Evolutionary conservation across 2,329 filamentous ascomycete genomes (phyloP), one percentile per base, ranked within the genome.

Genomic region (Ophiosphaerella korrae): DNA sequence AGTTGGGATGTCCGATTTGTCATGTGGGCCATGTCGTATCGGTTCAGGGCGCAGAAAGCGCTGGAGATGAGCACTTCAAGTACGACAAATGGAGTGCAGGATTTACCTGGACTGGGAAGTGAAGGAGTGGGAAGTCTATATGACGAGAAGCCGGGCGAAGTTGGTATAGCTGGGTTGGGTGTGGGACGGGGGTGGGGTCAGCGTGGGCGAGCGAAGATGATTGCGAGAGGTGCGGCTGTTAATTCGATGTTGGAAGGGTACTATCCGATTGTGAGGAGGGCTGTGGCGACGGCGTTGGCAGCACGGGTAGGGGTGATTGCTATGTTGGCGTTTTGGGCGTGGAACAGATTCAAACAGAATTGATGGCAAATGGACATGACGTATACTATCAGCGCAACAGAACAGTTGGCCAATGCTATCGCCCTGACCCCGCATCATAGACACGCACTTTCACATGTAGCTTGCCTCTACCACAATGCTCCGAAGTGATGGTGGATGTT

Each of bases 21-120:
- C 9, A 79, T 88, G 46, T 85, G 80, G 75, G 64, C 85, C 8
- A 71, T 88, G 63, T 87, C 85, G 0, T 81, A 82, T 55, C 72
- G 74, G 6, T 81, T 88, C 62, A 81, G 73, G 5, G 59, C 56
- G 21, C 66, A 66, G 36, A 75, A 73, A 50, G 64, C 63, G 13
- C 42, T 58, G 16, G 70, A 71, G 37, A 68, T 72, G 65, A 50
- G 44, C 4, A 38, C 47, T 14, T 51, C 57, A 2, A 54, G 49
- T 21, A 45, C 50, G 2, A 35, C 48, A 2, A 52, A n/a, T 13
- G 40, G 34, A 12, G 55, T 63, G 8, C 64, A 72, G 34, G 64
- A 68, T 41, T 44, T 67, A 1, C 59, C 63, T 1, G 62, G 60
- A 2, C 46, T 59, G 24, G 58, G 62, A 14, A 63, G 56, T 14